Percentiles rank a stretch among this genome's conserved stretches.
These are phyloP conservation scores for Tillandsia leiboldiana DNA, from an alignment of 176 grass and related monocot species.

Conservation along the genomic window DNA sequence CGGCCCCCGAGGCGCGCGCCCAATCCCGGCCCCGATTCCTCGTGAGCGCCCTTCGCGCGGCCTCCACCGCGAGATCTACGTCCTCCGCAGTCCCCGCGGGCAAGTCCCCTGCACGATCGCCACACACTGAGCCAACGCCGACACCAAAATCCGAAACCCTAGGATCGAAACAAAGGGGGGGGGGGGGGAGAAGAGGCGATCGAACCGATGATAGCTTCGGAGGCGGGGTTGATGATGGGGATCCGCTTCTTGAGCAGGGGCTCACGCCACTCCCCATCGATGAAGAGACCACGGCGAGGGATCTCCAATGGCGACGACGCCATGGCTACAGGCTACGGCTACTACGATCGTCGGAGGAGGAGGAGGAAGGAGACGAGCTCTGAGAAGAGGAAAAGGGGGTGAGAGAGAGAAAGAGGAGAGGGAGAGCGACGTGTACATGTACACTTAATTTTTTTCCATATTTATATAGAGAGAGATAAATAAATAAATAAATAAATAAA, in stretches of 20 bases:
- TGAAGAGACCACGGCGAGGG: conserved; percentile 62
- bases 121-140: neutral
- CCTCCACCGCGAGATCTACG: conserved; percentile 77
- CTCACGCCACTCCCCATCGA: conserved; percentile 79
- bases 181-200: neutral
- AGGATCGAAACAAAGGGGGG: neutral
- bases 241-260: conserved; percentile 55
- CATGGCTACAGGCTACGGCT: neutral
- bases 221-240: conserved; percentile 74
- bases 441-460: too few relatives aligned
- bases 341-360: too few relatives aligned
- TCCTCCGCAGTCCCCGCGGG: conserved; percentile 84
- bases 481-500: too few relatives aligned
- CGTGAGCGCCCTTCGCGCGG: conserved; percentile 53
- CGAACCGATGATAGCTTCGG: conserved; percentile 61
- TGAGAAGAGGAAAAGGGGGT: too few relatives aligned
- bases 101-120: conserved; percentile 57
- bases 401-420: too few relatives aligned
- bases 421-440: too few relatives aligned
- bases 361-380: too few relatives aligned
- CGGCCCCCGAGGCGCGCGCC: conserved; percentile 64
- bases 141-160: neutral
- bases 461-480: too few relatives aligned
- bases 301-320: conserved; percentile 10
- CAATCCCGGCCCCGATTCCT: conserved; percentile 82